phyloP scores from a whole-genome alignment of 1,284 basidiomycete species.

The Fomitopsis palustris region DNA sequence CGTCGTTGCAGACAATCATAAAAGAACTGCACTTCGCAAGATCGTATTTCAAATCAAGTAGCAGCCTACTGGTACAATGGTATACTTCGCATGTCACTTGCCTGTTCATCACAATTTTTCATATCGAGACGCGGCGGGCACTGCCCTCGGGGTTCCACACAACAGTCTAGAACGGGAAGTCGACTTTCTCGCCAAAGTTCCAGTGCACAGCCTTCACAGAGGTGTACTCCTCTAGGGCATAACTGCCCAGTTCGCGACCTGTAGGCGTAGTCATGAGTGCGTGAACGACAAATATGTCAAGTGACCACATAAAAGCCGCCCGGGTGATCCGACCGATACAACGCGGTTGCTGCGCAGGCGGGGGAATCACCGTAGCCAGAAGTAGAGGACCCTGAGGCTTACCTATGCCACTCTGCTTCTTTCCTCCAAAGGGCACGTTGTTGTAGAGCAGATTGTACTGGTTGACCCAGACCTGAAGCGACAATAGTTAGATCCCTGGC shows the following conservation, averaged over 20 bases:
- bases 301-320: neutral
- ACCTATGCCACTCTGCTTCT: constrained; percentile 80
- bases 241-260: constrained; percentile 87
- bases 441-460: constrained; percentile 80
- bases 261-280: constrained; percentile 4
- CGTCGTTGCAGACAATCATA: no score
- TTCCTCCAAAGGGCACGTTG: constrained; percentile 92
- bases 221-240: constrained; percentile 82
- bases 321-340: neutral
- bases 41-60: neutral
- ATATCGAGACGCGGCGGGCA: neutral
- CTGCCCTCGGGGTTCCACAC: neutral
- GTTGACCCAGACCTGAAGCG: constrained; percentile 78
- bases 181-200: constrained; percentile 79
- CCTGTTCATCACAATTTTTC: neutral
- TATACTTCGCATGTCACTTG: neutral
- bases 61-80: neutral
- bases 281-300: neutral
- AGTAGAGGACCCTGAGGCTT: constrained; percentile 10
- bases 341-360: neutral
- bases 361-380: neutral
- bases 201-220: constrained; percentile 87
- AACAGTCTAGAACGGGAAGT: constrained; percentile 65
- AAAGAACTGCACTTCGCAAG: no score
- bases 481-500: neutral